These are phyloP conservation scores for Diaporthe ilicicola DNA, from an alignment of 2,329 filamentous ascomycete species.

Conservation along the genomic window DNA sequence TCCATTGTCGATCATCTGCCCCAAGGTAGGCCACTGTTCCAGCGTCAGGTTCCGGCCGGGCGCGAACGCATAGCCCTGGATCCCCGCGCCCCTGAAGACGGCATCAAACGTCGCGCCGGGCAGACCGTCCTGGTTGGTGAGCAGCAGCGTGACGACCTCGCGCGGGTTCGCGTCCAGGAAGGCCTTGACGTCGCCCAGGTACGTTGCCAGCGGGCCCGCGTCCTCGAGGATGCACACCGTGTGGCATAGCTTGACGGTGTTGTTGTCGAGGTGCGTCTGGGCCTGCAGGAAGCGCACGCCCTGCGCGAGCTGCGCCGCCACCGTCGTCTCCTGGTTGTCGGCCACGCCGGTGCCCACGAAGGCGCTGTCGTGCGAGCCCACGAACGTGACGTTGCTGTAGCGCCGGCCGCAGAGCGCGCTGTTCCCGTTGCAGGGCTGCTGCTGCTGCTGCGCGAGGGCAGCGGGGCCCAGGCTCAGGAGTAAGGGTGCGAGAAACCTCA, in stretches of 20 bases:
- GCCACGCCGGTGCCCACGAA: slow-evolving; percentile 65
- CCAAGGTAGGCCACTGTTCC: slow-evolving; percentile 74
- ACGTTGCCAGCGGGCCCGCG: slow-evolving; percentile 63
- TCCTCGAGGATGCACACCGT: slow-evolving; percentile 69
- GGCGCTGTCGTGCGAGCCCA: slow-evolving; percentile 72
- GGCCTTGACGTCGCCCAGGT: slow-evolving; percentile 63
- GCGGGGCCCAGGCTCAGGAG: slow-evolving; percentile 1
- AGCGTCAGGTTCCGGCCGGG: slow-evolving; percentile 52
- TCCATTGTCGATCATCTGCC: slow-evolving; percentile 67
- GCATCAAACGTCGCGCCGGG: slow-evolving; percentile 62
- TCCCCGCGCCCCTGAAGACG: slow-evolving; percentile 62
- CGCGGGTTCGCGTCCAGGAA: slow-evolving; percentile 69
- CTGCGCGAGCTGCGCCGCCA: slow-evolving; percentile 65
- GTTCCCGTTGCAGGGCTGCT: slow-evolving; percentile 63
- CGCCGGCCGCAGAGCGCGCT: slow-evolving; percentile 61
- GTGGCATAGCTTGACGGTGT: slow-evolving; percentile 68
- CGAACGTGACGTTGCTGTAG: slow-evolving; percentile 67
- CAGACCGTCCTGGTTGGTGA: slow-evolving; percentile 69
- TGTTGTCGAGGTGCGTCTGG: slow-evolving; percentile 66
- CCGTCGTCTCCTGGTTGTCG: slow-evolving; percentile 68
- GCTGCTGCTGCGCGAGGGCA: slow-evolving; percentile 31
- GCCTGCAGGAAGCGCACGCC: slow-evolving; percentile 72
- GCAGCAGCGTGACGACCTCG: slow-evolving; percentile 69
- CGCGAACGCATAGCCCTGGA: slow-evolving; percentile 66
- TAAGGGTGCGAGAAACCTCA: neutral